Percentiles rank a stretch among this genome's conserved stretches.
These are phyloP conservation scores for Epichloe sylvatica DNA, from an alignment of 2,329 filamentous ascomycete species.

Conservation along the genomic window DNA sequence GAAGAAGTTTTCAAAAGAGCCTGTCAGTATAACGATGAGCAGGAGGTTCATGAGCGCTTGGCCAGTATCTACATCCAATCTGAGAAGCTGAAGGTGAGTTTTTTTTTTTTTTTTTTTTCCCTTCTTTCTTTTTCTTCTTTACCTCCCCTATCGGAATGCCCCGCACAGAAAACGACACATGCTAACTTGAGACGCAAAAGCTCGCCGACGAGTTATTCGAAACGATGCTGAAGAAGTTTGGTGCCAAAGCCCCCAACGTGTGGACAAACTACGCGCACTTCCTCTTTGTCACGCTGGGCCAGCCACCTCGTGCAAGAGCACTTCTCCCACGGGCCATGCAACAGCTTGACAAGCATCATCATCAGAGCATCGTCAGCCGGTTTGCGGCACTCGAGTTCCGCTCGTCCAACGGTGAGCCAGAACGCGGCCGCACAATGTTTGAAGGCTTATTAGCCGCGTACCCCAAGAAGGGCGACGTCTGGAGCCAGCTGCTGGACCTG, in stretches of 20 bases:
- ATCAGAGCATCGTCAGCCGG: conserved; percentile 59
- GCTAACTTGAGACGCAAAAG: conserved; percentile 28
- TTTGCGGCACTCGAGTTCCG: conserved; percentile 90
- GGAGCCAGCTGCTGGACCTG: conserved; percentile 82
- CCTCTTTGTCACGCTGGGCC: conserved; percentile 58
- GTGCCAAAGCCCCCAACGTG: conserved; percentile 62
- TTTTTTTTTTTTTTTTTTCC: not conserved
- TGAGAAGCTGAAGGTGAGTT: conserved; percentile 56
- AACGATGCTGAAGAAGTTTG: conserved; percentile 74
- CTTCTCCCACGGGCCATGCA: conserved; percentile 76
- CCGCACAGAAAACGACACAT: not conserved
- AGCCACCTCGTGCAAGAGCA: conserved; percentile 60
- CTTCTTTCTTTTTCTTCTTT: not conserved
- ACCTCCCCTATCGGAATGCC: not conserved
- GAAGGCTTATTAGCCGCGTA: conserved; percentile 73
- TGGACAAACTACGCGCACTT: conserved; percentile 96
- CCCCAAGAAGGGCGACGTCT: conserved; percentile 81
- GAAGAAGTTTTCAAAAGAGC: conserved; percentile 84
- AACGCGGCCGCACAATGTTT: conserved; percentile 88
- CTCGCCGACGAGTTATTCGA: conserved; percentile 85
- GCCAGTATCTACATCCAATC: conserved; percentile 93
- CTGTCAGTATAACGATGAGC: conserved; percentile 83
- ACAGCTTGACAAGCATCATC: conserved; percentile 55
- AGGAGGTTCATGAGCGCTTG: conserved; percentile 78
- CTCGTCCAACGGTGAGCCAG: conserved; percentile 65